Evolutionary conservation across 1,284 basidiomycete species (phyloP).

Genomic region (Cystobasidium pallidum): DNA sequence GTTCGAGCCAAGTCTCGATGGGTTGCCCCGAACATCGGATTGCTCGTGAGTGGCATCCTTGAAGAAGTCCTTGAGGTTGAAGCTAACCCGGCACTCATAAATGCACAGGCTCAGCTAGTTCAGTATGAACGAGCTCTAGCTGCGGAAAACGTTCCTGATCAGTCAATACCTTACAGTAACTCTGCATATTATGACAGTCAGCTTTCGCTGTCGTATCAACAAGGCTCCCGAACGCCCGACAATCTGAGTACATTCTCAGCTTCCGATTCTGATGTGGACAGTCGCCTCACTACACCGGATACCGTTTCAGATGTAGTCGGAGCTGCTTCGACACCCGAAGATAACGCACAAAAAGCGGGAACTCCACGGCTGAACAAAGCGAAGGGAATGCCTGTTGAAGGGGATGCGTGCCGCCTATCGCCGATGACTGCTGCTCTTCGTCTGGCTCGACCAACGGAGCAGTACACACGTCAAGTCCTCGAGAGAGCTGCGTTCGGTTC

Average conservation of each 20-base stretch:
- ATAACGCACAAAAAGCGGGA: background rate
- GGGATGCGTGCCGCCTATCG: slow-evolving; percentile 4
- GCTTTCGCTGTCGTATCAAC: slow-evolving; percentile 2
- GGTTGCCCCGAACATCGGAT: slow-evolving; percentile 58
- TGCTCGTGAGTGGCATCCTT: slow-evolving; percentile 37
- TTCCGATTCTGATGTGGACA: slow-evolving; percentile 30
- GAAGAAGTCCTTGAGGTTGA: no score
- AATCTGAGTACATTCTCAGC: slow-evolving; percentile 37
- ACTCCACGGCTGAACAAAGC: background rate
- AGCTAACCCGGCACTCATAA: no score
- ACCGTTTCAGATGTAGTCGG: background rate
- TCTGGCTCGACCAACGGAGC: background rate
- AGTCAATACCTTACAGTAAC: slow-evolving; percentile 26
- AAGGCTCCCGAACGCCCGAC: slow-evolving; percentile 18
- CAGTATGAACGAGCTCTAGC: slow-evolving; percentile 32
- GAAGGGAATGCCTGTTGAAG: background rate
- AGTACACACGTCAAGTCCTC: background rate
- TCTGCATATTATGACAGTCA: slow-evolving; percentile 43
- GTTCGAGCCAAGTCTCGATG: slow-evolving; percentile 86
- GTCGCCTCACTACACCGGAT: slow-evolving; percentile 28
- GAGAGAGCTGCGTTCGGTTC: slow-evolving; percentile 16
- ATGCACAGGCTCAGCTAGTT: slow-evolving; percentile 31
- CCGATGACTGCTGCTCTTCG: slow-evolving; percentile 37
- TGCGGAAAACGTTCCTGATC: background rate
- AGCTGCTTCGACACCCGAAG: background rate